Percentiles rank a stretch among this genome's conserved stretches.
These are phyloP conservation scores for Chytridiales sp. DNA, from an alignment of 371 early-diverging fungal species.

Conservation along the genomic window DNA sequence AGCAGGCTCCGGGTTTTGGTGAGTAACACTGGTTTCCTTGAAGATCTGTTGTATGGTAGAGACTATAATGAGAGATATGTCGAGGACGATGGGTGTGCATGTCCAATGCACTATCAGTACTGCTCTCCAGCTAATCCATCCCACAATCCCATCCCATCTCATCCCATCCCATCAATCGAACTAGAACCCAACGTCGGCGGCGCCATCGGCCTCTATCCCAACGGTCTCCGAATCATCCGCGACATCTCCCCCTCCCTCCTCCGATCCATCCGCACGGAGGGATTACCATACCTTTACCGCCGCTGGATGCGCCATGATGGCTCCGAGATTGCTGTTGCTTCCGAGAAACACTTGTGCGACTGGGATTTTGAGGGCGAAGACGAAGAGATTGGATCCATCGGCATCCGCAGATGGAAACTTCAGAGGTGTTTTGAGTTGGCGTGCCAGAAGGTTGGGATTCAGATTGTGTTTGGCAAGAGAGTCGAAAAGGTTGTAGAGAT, in stretches of 20 bases:
- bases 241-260: constrained; percentile 30
- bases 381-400: constrained; percentile 28
- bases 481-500: constrained; percentile 5
- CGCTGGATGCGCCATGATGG: constrained; percentile 42
- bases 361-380: constrained; percentile 7
- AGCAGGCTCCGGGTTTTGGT: constrained; percentile 32
- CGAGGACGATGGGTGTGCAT: too few relatives aligned
- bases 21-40: neutral
- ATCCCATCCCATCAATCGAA: neutral
- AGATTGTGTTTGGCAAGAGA: constrained; percentile 23
- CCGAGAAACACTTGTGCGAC: constrained; percentile 21
- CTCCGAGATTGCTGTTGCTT: constrained; percentile 34
- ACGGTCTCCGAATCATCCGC: constrained; percentile 34
- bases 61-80: too few relatives aligned
- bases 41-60: too few relatives aligned
- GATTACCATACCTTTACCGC: constrained; percentile 26
- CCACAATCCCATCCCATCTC: neutral
- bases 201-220: constrained; percentile 39
- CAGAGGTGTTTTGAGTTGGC: constrained; percentile 24
- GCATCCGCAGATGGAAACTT: constrained; percentile 36
- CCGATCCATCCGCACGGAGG: constrained; percentile 12
- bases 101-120: neutral
- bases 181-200: constrained; percentile 31
- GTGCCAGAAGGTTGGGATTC: constrained; percentile 15
- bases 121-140: neutral